A percentile compares a stretch with the other conserved stretches of the same genome.
Evolutionary conservation across 176 grass and related monocot genomes (phyloP).

Genomic region (Rhynchospora breviuscula): DNA sequence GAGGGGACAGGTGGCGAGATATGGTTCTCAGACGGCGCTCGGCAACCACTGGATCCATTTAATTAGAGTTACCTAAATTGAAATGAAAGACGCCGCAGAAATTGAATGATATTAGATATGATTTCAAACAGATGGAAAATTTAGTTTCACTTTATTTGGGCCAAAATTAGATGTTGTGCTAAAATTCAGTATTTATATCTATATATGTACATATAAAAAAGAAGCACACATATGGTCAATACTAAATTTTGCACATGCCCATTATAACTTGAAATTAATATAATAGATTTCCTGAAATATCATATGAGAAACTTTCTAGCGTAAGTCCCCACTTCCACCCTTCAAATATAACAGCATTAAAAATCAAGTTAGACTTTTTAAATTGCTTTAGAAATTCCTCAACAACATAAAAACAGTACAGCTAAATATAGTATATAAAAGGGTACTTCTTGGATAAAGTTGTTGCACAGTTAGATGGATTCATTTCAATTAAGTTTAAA

Average conservation of each 20-base stretch:
- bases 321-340: not conserved
- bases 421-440: not conserved
- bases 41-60: constrained; percentile 39
- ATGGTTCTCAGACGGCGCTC: constrained; percentile 56
- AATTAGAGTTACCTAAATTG: not conserved
- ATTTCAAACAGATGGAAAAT: not conserved
- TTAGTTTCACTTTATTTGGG: not conserved
- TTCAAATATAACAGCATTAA: constrained; percentile 7
- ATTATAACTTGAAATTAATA: not conserved
- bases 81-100: not conserved
- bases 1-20: constrained; percentile 44
- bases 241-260: not conserved
- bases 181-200: not conserved
- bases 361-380: not conserved
- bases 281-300: not conserved
- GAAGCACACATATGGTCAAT: not conserved
- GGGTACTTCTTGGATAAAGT: not conserved
- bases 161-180: not conserved
- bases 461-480: not conserved
- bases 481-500: not conserved
- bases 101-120: not conserved
- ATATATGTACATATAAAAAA: not conserved
- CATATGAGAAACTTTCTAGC: not conserved
- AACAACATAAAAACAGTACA: not conserved
- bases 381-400: constrained; percentile 3